Percentiles rank a stretch among this genome's conserved stretches.
phyloP scores from a whole-genome alignment of 2,329 filamentous ascomycete species.

The Penicillium sp. region DNA sequence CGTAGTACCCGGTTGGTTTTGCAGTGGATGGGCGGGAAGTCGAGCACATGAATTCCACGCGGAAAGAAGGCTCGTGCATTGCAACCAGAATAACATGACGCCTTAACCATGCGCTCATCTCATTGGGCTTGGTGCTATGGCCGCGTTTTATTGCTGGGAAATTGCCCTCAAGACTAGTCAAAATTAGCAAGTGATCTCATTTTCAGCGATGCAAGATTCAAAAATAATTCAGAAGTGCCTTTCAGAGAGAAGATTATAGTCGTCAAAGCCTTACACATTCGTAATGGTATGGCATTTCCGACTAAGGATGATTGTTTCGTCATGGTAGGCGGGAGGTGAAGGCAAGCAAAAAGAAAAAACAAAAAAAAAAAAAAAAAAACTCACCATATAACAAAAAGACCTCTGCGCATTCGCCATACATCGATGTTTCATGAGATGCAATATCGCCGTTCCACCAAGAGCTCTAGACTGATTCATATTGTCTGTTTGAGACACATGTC shows the following conservation, averaged over 20 bases:
- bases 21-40: not conserved
- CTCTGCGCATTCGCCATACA: not conserved
- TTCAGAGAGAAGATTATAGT: conserved; percentile 51
- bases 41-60: not conserved
- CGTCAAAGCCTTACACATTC: conserved; percentile 44
- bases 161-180: not conserved
- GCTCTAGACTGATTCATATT: not conserved
- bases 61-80: not conserved
- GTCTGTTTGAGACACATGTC: not conserved
- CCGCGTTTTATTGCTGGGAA: not conserved
- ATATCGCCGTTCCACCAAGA: not conserved
- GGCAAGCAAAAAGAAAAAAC: not conserved
- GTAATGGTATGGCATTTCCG: conserved; percentile 58
- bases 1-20: not conserved
- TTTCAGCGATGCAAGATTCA: not conserved
- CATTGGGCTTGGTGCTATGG: not conserved
- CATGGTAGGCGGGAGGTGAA: conserved; percentile 50
- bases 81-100: not conserved
- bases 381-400: conserved; percentile 2
- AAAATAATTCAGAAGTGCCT: not conserved
- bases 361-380: not conserved
- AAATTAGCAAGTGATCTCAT: not conserved
- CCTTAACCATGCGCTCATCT: not conserved
- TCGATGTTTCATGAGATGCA: too few relatives aligned
- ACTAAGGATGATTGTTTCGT: conserved; percentile 92